A percentile compares a stretch with the other conserved stretches of the same genome.
phyloP scores from a whole-genome alignment of 2,329 filamentous ascomycete genomes.

The Coleophoma cylindrospora region DNA sequence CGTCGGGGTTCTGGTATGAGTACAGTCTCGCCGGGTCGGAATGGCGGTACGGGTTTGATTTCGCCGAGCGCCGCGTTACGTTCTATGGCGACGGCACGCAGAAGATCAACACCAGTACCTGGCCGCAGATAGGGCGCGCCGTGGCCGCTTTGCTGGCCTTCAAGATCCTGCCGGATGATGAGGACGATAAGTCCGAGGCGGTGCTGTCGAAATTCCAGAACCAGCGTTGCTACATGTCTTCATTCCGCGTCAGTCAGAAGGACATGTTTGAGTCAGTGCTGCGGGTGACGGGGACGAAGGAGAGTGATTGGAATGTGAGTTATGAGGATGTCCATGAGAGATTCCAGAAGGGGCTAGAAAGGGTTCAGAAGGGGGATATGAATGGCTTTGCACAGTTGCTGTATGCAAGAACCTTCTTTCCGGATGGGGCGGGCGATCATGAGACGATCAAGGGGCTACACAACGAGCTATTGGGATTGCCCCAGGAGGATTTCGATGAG shows the following conservation, averaged over 20 bases:
- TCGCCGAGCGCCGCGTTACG: conserved; percentile 34
- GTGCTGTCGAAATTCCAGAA: conserved; percentile 33
- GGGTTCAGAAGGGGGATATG: conserved; percentile 8
- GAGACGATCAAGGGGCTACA: conserved; percentile 4
- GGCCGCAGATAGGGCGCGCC: conserved; percentile 46
- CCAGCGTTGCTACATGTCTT: conserved; percentile 34
- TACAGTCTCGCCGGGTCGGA: conserved; percentile 34
- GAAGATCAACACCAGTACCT: conserved; percentile 39
- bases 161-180: conserved; percentile 24
- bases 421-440: conserved; percentile 7
- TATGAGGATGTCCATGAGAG: conserved; percentile 3
- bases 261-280: conserved; percentile 37
- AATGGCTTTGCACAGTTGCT: conserved; percentile 7
- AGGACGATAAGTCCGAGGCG: conserved; percentile 26
- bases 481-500: conserved; percentile 12
- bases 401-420: conserved; percentile 11
- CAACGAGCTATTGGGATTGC: conserved; percentile 12
- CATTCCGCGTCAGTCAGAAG: conserved; percentile 40
- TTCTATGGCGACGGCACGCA: conserved; percentile 48
- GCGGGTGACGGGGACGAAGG: conserved; percentile 10
- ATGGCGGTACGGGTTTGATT: conserved; percentile 42
- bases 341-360: conserved; percentile 6
- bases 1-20: conserved; percentile 49
- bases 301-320: conserved; percentile 10
- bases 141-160: conserved; percentile 44